Evolutionary conservation across 202 grass and related monocot genomes (phyloP), one percentile per base, ranked within the genome.

Genomic region (Setaria italica): DNA sequence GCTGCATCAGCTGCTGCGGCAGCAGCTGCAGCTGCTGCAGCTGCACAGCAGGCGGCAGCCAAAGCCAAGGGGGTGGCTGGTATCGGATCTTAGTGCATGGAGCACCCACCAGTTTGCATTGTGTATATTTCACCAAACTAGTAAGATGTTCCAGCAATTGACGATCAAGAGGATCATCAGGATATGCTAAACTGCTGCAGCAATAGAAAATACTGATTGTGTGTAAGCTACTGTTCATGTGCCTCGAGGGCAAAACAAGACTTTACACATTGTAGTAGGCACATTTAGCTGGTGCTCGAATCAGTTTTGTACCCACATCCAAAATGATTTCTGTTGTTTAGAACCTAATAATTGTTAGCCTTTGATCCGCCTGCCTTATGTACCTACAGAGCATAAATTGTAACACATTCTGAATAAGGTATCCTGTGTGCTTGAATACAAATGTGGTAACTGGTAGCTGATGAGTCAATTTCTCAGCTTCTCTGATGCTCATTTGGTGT

Each of bases 51-150:
- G 85, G 94, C 94, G 0, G 92, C 97, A 29, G 85, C 90, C 8
- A 92, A 99, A 72, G 91, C 94, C 1, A 90, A 94, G 74, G 97
- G 97, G 17, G 97, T 96, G 72, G 94, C 91, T 13, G 91, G 88
- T 43, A 89, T 95, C 0, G 93, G 92, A 47, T 93, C 95, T 63
- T 95, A 95, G 85, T 64, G 49, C 8, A 55, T 66, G 57, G 77
- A 80, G 35, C 37, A 63, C 32, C 79, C 15, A 69, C 42, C 3
- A 9, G 80, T 54, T 68, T 83, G 74, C 74, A 45, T 43, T 83
- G 67, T 87, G 88, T 87, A 90, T 87, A 87, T 83, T 82, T 79
- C 30, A 69, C 74, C 48, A 79, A 79, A 75, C n/a, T 80, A 87
- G 84, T 58, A 74, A 76, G 42, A 64, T 82, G 67, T 85, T 85